phyloP scores from a whole-genome alignment of 2,329 filamentous ascomycete species.

The Aspergillus eucalypticola region DNA sequence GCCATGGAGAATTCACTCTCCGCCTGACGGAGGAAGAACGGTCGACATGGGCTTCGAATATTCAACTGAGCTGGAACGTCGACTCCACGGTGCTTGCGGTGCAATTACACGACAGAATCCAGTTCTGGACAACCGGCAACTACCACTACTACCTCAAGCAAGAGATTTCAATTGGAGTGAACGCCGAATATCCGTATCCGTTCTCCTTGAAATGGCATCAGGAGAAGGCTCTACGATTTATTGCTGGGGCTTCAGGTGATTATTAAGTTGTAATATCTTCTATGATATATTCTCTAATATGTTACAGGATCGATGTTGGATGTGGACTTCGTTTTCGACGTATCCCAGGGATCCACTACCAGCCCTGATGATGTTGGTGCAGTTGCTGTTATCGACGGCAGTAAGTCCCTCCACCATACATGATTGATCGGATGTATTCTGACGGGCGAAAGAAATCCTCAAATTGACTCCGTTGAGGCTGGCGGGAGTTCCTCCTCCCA shows the following conservation, averaged over 20 bases:
- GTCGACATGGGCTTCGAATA: conserved; percentile 56
- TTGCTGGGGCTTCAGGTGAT: conserved; percentile 55
- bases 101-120: conserved; percentile 70
- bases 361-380: conserved; percentile 76
- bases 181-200: conserved; percentile 24
- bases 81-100: conserved; percentile 91
- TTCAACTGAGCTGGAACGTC: conserved; percentile 79
- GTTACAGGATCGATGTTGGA: conserved; percentile 53
- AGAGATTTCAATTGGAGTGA: conserved; percentile 60
- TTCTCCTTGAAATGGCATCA: conserved; percentile 69
- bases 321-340: conserved; percentile 68
- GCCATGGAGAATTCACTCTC: conserved; percentile 92
- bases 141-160: conserved; percentile 99
- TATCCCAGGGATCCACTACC: conserved; percentile 66
- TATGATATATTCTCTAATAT: not conserved
- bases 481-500: conserved; percentile 87
- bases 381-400: conserved; percentile 82
- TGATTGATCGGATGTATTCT: conserved; percentile 11
- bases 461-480: conserved; percentile 83
- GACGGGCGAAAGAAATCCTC: conserved; percentile 52
- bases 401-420: conserved; percentile 38
- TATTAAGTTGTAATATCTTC: conserved; percentile 12
- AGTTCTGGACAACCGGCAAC: conserved; percentile 95
- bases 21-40: conserved; percentile 63
- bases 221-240: conserved; percentile 74